Evolutionary conservation across 805 yeast species (phyloP).

Genomic region (Wickerhamiella musiphila): DNA sequence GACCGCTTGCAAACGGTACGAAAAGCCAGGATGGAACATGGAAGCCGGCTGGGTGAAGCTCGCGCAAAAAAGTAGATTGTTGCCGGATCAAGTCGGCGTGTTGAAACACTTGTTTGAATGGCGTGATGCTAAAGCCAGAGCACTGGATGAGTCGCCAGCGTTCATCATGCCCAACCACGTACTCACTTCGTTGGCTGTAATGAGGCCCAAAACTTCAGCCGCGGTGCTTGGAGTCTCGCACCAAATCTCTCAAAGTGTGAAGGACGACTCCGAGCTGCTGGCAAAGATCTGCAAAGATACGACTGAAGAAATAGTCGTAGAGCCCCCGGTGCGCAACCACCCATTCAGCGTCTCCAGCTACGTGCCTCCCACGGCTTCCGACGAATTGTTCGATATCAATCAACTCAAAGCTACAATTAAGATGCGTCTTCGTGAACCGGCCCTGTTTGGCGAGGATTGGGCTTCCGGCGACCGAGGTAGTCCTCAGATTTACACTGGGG

Average conservation of each 20-base stretch:
- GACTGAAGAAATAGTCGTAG: neutral
- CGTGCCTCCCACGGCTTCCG: neutral
- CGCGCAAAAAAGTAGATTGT: constrained; percentile 48
- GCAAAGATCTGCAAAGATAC: constrained; percentile 34
- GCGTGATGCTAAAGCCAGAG: constrained; percentile 67
- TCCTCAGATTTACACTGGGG: constrained; percentile 1
- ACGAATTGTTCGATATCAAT: neutral
- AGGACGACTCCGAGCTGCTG: constrained; percentile 39
- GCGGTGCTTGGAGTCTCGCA: constrained; percentile 25
- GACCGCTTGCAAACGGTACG: constrained; percentile 69
- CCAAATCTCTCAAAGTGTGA: constrained; percentile 34
- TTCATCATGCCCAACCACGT: constrained; percentile 72
- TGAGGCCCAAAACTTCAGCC: constrained; percentile 39
- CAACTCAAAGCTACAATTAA: neutral
- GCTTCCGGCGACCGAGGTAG: too few relatives aligned
- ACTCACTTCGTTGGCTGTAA: constrained; percentile 40
- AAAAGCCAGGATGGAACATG: constrained; percentile 47
- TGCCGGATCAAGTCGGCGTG: constrained; percentile 30
- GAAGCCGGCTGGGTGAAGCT: constrained; percentile 51
- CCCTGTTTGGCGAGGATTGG: neutral
- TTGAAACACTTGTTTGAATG: constrained; percentile 52
- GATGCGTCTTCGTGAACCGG: neutral
- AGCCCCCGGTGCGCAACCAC: neutral
- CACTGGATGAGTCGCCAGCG: constrained; percentile 68
- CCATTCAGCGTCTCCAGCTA: constrained; percentile 1